phyloP scores from a whole-genome alignment of 2,329 filamentous ascomycete species.

The Verticillium tricorpus region DNA sequence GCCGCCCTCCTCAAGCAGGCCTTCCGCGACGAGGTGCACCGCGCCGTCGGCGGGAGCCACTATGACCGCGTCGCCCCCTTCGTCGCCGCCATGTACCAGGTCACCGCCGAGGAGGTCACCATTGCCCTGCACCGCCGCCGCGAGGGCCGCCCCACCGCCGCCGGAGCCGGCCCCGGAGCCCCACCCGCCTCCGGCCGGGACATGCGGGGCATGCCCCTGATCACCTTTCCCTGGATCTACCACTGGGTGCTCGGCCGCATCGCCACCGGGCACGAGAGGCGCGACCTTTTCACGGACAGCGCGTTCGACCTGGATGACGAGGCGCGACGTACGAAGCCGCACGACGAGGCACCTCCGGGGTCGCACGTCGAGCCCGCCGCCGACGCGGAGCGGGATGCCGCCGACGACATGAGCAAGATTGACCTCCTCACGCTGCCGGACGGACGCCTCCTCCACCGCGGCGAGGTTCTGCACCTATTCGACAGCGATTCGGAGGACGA shows the following conservation, averaged over 20 bases:
- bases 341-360: too few relatives aligned
- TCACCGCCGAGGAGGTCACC: slow-evolving; percentile 69
- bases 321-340: neutral
- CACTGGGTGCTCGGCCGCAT: slow-evolving; percentile 66
- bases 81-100: slow-evolving; percentile 80
- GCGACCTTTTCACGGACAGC: neutral
- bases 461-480: slow-evolving; percentile 12
- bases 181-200: slow-evolving; percentile 6
- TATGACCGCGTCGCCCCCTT: slow-evolving; percentile 65
- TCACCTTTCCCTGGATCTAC: slow-evolving; percentile 94
- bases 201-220: slow-evolving; percentile 64
- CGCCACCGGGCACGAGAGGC: slow-evolving; percentile 35
- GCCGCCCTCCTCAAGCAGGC: slow-evolving; percentile 61
- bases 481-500: slow-evolving; percentile 1
- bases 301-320: neutral
- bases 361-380: too few relatives aligned
- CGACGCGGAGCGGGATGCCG: neutral
- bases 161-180: slow-evolving; percentile 1
- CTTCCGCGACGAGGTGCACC: slow-evolving; percentile 63
- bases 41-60: slow-evolving; percentile 56
- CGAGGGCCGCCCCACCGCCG: slow-evolving; percentile 4
- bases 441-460: slow-evolving; percentile 13
- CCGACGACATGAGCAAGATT: neutral
- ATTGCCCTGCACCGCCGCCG: slow-evolving; percentile 40
- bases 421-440: slow-evolving; percentile 5